Evolutionary conservation across 345 rosid species (phyloP), one percentile per base, ranked within the genome.

Genomic region (Erodium maritimum): DNA sequence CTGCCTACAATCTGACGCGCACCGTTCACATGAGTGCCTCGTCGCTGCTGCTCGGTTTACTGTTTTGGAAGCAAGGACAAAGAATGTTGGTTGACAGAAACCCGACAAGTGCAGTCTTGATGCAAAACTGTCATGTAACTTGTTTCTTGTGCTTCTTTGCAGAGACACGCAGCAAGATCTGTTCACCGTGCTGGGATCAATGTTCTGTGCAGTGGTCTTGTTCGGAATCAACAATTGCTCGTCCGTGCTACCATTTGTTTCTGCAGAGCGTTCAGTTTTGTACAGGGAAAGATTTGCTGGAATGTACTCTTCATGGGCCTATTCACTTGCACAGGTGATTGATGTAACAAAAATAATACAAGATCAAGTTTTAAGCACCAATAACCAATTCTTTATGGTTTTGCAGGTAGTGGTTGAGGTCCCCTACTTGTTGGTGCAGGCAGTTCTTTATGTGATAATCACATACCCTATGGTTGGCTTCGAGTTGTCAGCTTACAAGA

Each of bases 221-320:
- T 67, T 87, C 23, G 97, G 95, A 42, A 50, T 83, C 67, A 81
- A 67, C 65, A 87, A 87, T 52, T 87, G 93, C 65, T 67, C 84
- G 19, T 29, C 85, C 21, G 93, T 80, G 19, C 22, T 87, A 10
- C 78, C 80, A 11, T 75, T 77, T 23, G 71, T 87, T 48, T 79
- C 80, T 3, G 71, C 69, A 19, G 97, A 90, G 29, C 71, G 90
- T 17, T 74, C 67, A 9, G 97, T 85, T 12, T 68, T 83, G 79
- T 85, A 87, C 65, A 75, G 95, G 0, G 93, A 90, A 71, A 80
- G 80, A 67, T 87, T 82, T 70, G 93, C 93, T 0, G 95, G 93
- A 51, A 90, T 81, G 95, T 85, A 87, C 78, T 81, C 95, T 37
- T 66, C 89, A 0, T 78, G 80, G 76, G 75, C 87, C n/a, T 85